phyloP scores from a whole-genome alignment of 148 eudicot genomes.

The Fagopyrum esculentum region DNA sequence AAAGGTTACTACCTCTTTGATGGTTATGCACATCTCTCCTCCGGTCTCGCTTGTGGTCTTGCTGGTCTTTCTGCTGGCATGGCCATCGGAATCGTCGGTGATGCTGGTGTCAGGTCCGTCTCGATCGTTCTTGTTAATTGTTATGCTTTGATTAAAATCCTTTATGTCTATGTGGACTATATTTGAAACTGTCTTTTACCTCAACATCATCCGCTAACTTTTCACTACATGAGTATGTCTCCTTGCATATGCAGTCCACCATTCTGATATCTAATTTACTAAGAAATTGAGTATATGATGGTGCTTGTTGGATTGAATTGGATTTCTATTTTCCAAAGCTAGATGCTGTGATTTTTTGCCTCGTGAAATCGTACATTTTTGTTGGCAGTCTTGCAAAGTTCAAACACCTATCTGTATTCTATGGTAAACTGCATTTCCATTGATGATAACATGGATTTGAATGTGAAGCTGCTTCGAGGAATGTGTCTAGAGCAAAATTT shows the following conservation, averaged over 20 bases:
- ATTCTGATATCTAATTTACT: neutral
- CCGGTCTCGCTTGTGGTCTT: slow-evolving; percentile 21
- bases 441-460: neutral
- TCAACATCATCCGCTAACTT: neutral
- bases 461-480: neutral
- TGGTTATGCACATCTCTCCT: slow-evolving; percentile 20
- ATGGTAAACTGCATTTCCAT: neutral
- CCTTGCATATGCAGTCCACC: neutral
- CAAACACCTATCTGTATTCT: neutral
- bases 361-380: neutral
- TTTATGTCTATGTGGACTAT: neutral
- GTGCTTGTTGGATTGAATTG: neutral
- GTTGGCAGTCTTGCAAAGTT: neutral
- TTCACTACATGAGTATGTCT: neutral
- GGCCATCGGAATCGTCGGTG: slow-evolving; percentile 21
- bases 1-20: slow-evolving; percentile 17
- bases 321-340: neutral
- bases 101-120: slow-evolving; percentile 21
- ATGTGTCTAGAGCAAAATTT: neutral
- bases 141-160: neutral
- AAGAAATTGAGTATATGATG: neutral
- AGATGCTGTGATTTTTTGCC: neutral
- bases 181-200: neutral
- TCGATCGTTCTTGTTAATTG: neutral
- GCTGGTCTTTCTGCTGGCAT: slow-evolving; percentile 21